Conservation (phyloP, 129 eudicot genomes). For the Dittrichia graveolens region DNA sequence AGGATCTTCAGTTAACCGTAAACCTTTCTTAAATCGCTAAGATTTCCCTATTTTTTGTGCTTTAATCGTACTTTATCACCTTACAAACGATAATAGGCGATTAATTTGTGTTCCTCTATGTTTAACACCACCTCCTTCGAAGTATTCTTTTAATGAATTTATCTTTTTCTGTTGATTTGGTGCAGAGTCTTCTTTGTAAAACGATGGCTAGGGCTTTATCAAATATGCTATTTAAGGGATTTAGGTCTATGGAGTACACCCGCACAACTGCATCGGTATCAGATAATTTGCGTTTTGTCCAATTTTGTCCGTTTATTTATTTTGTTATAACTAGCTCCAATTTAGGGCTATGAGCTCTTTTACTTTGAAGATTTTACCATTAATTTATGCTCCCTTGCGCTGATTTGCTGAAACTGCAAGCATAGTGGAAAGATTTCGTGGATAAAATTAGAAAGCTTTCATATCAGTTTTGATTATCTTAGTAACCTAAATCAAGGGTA, state of each 20-base stretch:
- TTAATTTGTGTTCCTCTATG: no score
- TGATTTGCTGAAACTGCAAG: conserved; percentile 9
- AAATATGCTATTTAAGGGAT: conserved; percentile 42
- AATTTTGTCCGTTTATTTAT: background rate
- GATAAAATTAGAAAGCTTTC: background rate
- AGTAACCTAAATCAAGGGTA: no score
- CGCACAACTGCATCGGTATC: conserved; percentile 47
- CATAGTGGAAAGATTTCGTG: background rate
- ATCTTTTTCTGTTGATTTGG: background rate
- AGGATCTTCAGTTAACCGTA: no score
- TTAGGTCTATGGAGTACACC: conserved; percentile 46
- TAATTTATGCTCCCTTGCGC: background rate
- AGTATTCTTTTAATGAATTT: background rate
- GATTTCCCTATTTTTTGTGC: no score
- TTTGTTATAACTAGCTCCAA: background rate
- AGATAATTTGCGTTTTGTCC: background rate
- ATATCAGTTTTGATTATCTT: background rate
- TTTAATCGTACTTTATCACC: no score
- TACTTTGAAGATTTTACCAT: background rate
- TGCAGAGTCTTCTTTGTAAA: conserved; percentile 5
- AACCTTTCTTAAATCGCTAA: no score
- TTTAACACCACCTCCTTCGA: background rate
- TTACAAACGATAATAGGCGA: no score
- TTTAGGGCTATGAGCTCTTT: conserved; percentile 3
- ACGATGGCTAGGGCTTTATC: conserved; percentile 68